A percentile compares a stretch with the other conserved stretches of the same genome.
These are phyloP conservation scores for Physcia stellaris DNA, from an alignment of 495 filamentous ascomycete genomes.

Conservation along the genomic window DNA sequence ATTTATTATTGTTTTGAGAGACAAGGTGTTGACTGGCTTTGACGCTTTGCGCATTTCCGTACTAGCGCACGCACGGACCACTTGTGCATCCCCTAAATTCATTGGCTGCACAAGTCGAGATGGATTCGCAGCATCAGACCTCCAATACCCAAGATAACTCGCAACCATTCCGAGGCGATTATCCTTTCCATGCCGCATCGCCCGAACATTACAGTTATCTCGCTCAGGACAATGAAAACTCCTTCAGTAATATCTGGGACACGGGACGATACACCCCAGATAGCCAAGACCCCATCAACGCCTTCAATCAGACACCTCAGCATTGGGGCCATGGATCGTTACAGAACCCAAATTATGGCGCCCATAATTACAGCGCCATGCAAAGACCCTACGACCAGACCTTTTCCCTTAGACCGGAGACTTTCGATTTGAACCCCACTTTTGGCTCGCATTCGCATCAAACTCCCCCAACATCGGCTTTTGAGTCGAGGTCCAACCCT, in stretches of 20 bases:
- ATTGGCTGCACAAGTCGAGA: no score
- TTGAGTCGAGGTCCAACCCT: conserved; percentile 2
- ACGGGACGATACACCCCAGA: conserved; percentile 8
- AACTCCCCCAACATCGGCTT: background rate
- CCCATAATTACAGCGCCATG: conserved; percentile 6
- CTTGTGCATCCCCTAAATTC: no score
- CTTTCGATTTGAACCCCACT: conserved; percentile 9
- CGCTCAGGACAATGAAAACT: conserved; percentile 14
- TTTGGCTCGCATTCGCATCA: conserved; percentile 5
- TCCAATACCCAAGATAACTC: no score
- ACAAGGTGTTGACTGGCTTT: no score
- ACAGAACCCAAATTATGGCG: conserved; percentile 1
- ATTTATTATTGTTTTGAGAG: no score
- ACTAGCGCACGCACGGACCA: no score
- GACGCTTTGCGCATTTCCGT: no score
- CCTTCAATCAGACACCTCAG: conserved; percentile 11
- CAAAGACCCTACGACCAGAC: conserved; percentile 7
- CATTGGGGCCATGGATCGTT: conserved; percentile 7
- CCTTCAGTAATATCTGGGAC: conserved; percentile 15
- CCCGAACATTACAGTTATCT: no score
- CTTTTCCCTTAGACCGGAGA: conserved; percentile 8
- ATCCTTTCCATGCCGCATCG: no score
- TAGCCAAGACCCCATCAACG: conserved; percentile 10
- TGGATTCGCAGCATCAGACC: no score
- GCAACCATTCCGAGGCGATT: no score